Conservation (phyloP, 1,284 basidiomycete species). For the Puccinia hordei region DNA sequence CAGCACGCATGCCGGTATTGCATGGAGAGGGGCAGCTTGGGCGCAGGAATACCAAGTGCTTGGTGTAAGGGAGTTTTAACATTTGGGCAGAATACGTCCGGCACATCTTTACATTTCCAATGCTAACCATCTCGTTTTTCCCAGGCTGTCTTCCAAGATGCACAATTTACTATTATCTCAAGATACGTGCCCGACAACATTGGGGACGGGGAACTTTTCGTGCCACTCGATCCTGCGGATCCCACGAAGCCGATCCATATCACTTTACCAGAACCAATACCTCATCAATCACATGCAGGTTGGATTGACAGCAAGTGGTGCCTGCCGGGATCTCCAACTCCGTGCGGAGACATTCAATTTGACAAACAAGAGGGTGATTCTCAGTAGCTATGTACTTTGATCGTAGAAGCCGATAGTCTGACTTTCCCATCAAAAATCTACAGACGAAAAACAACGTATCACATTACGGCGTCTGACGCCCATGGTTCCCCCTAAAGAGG, state of each 20-base stretch:
- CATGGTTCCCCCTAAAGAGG: not conserved
- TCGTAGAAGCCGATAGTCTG: not conserved
- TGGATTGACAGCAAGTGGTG: slow-evolving; percentile 45
- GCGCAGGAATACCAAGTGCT: slow-evolving; percentile 42
- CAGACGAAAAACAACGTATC: not conserved
- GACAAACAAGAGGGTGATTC: not conserved
- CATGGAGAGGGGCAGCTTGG: slow-evolving; percentile 44
- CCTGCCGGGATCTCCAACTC: not conserved
- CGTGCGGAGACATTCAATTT: not conserved
- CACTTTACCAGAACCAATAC: slow-evolving; percentile 18
- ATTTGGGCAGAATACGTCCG: not conserved
- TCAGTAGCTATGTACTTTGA: not conserved
- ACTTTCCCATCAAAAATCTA: no score
- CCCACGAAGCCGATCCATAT: slow-evolving; percentile 27
- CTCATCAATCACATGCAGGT: slow-evolving; percentile 35
- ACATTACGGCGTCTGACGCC: not conserved
- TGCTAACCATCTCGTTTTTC: not conserved
- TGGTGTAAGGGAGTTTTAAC: slow-evolving; percentile 18
- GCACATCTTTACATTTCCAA: not conserved
- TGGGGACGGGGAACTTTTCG: slow-evolving; percentile 32
- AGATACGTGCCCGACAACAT: slow-evolving; percentile 27
- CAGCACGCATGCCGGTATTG: slow-evolving; percentile 28
- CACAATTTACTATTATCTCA: slow-evolving; percentile 10
- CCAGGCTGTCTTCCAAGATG: slow-evolving; percentile 22
- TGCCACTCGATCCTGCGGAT: slow-evolving; percentile 32